Conservation (phyloP, 176 grass and related monocot species). For the Puya raimondii region DNA sequence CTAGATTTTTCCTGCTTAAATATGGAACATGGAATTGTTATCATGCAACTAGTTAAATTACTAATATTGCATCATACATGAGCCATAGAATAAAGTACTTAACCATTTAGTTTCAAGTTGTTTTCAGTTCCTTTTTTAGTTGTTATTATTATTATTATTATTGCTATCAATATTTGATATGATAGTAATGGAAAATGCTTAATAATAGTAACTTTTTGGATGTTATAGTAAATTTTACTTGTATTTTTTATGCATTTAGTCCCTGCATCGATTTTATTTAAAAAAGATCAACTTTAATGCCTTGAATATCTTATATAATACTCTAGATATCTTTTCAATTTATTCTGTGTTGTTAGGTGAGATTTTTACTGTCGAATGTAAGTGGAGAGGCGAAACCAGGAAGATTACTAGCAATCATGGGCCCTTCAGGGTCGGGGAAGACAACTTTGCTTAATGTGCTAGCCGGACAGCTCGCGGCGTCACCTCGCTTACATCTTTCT, state of each 20-base stretch:
- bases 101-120: no score
- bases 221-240: no score
- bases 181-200: not conserved
- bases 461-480: conserved; percentile 63
- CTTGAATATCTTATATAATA: not conserved
- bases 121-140: no score
- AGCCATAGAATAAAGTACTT: no score
- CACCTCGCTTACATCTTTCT: conserved; percentile 55
- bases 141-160: no score
- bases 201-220: not conserved
- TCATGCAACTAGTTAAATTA: no score
- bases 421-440: conserved; percentile 83
- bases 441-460: conserved; percentile 90
- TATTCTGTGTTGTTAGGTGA: conserved; percentile 26
- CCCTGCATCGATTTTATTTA: not conserved
- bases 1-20: no score
- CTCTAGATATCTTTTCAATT: not conserved
- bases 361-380: conserved; percentile 74
- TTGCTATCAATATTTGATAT: no score
- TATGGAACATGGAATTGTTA: no score
- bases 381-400: conserved; percentile 73
- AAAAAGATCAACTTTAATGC: no score
- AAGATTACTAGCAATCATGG: conserved; percentile 79
- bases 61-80: no score
- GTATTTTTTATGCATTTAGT: no score